Evolutionary conservation across 2,329 filamentous ascomycete genomes (phyloP).

Genomic region (Sordariomycetes sp.): DNA sequence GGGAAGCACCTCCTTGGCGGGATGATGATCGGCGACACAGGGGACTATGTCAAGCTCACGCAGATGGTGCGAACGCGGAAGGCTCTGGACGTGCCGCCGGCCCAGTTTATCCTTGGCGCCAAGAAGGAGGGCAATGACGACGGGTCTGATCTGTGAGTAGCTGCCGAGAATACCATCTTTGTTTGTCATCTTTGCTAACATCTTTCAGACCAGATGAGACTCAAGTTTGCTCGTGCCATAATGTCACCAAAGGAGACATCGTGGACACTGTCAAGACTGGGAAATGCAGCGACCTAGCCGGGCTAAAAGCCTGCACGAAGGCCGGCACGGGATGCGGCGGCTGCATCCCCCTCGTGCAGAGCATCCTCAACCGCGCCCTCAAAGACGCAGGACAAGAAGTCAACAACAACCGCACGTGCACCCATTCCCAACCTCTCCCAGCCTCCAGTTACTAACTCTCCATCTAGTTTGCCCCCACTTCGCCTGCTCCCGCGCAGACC

Average conservation of each 20-base stretch:
- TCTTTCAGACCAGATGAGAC: constrained; percentile 59
- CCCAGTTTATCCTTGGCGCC: constrained; percentile 71
- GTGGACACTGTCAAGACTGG: constrained; percentile 61
- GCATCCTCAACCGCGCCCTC: constrained; percentile 87
- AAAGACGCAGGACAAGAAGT: constrained; percentile 74
- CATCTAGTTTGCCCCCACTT: constrained; percentile 67
- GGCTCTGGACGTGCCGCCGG: constrained; percentile 61
- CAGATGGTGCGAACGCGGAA: constrained; percentile 80
- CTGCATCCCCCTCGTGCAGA: constrained; percentile 77
- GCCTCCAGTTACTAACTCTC: not conserved
- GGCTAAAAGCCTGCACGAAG: constrained; percentile 83
- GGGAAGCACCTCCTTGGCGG: constrained; percentile 86
- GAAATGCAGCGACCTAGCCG: constrained; percentile 66
- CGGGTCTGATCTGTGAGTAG: constrained; percentile 41
- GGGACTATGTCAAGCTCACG: constrained; percentile 80
- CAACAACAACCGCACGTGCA: constrained; percentile 47
- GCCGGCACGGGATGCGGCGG: constrained; percentile 84
- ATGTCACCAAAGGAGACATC: constrained; percentile 76
- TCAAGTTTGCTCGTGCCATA: constrained; percentile 88
- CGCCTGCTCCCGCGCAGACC: constrained; percentile 66
- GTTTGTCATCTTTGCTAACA: not conserved
- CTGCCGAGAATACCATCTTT: not conserved
- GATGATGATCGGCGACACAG: constrained; percentile 94
- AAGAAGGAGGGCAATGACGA: constrained; percentile 62
- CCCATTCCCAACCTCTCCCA: not conserved